Base-by-base conservation (phyloP, 2,329 filamentous ascomycete genomes). In the Neofusicoccum sp. region DNA sequence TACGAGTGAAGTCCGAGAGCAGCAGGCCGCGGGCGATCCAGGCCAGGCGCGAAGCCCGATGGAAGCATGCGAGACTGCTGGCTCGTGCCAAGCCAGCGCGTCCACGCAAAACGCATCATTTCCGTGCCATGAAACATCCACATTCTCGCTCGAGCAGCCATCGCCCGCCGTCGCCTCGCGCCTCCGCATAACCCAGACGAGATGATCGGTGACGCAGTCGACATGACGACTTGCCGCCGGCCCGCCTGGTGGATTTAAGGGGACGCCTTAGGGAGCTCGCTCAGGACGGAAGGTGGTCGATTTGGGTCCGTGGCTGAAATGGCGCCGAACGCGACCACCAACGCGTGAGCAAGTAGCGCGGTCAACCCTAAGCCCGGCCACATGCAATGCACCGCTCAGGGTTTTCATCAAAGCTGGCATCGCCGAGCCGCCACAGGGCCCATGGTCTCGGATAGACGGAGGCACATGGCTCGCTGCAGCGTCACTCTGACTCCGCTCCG, bases 271-370 rank as follows among this genome's bases (percentile, higher is more conserved):
- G 37, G 37, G 44, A 16, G 8, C 22, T 47, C 22, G 59, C 59
- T 61, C 59, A 61, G 59, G 59, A 61, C 59, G 47, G 59, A 50
- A 61, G 59, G 59, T 61, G 59, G 59, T 44, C 59, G 14, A 36
- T 43, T 6, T 61, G 28, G 45, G 48, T 48, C 59, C 33, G 59
- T 61, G 59, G 59, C 45, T 61, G 45, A 49, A 52, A 48, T 50
- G 47, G 59, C 59, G 59, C 59, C 59, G 59, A 61, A 60, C 59
- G 59, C 59, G 59, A 61, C 45, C 59, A 61, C 47, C 54, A 58
- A 58, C 45, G 45, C 36, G 45, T 52, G 59, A 61, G 45, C 56
- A 49, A 22, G 45, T 45, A 61, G 58, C 58, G 41, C 36, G 47
- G 7, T 36, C 58, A 50, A 41, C 45, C 34, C 44, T 44, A 59